Evolutionary conservation across 2,329 filamentous ascomycete species (phyloP).

Genomic region (Hypoxylon sp.): DNA sequence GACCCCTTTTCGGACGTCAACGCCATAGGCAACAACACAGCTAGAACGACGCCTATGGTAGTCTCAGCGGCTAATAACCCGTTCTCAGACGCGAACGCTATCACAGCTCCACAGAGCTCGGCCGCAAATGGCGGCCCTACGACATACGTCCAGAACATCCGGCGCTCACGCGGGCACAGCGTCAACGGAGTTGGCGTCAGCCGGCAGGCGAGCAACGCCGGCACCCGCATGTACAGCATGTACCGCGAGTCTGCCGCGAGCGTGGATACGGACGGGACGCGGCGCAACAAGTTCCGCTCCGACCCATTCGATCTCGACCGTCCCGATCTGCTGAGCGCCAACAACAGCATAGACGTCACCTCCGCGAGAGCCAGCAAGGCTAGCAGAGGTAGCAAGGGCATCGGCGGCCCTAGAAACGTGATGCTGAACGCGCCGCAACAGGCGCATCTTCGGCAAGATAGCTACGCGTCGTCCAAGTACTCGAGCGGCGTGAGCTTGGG

Average conservation of each 20-base stretch:
- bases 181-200: slow-evolving; percentile 51
- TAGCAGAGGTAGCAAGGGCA: slow-evolving; percentile 41
- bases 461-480: slow-evolving; percentile 60
- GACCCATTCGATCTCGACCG: slow-evolving; percentile 75
- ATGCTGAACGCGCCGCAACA: slow-evolving; percentile 48
- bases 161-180: slow-evolving; percentile 63
- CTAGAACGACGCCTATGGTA: slow-evolving; percentile 55
- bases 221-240: slow-evolving; percentile 54
- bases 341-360: slow-evolving; percentile 43
- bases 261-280: slow-evolving; percentile 57
- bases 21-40: slow-evolving; percentile 54
- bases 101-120: slow-evolving; percentile 51
- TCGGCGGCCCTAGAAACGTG: slow-evolving; percentile 9
- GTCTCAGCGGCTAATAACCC: slow-evolving; percentile 56
- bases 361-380: slow-evolving; percentile 42
- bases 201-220: slow-evolving; percentile 45
- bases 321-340: slow-evolving; percentile 57
- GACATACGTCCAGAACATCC: slow-evolving; percentile 62
- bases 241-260: slow-evolving; percentile 61
- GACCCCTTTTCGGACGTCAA: slow-evolving; percentile 65
- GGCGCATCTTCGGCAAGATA: slow-evolving; percentile 55
- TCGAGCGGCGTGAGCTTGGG: slow-evolving; percentile 61
- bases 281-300: slow-evolving; percentile 68
- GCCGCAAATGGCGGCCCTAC: slow-evolving; percentile 45
- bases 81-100: slow-evolving; percentile 64